A percentile compares a stretch with the other conserved stretches of the same genome.
These are phyloP conservation scores for Hermanozyma aechmeae DNA, from an alignment of 805 yeast species.

Conservation along the genomic window DNA sequence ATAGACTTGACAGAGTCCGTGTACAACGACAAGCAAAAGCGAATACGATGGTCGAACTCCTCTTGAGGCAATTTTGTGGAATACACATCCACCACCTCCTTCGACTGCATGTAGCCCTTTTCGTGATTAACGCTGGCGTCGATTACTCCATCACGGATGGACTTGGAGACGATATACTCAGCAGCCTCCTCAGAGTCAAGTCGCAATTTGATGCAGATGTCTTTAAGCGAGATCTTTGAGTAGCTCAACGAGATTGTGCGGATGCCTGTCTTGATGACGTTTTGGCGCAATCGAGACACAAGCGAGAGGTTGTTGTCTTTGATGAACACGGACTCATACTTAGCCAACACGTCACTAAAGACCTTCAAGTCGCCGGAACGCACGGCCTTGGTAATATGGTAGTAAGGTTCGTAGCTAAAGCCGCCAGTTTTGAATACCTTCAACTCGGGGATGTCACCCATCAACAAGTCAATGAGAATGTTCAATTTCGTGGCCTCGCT, in stretches of 20 bases:
- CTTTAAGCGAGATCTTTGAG: constrained; percentile 83
- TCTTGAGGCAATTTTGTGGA: constrained; percentile 80
- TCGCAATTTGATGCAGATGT: constrained; percentile 85
- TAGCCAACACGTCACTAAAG: constrained; percentile 61
- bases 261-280: constrained; percentile 96
- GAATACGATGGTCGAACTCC: constrained; percentile 87
- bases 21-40: constrained; percentile 82
- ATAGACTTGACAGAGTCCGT: constrained; percentile 89
- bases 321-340: constrained; percentile 53
- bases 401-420: constrained; percentile 74
- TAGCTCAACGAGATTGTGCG: constrained; percentile 87
- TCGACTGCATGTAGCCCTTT: constrained; percentile 83
- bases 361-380: constrained; percentile 81
- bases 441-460: constrained; percentile 95
- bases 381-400: constrained; percentile 83
- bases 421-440: constrained; percentile 57
- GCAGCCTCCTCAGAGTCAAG: constrained; percentile 93
- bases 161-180: constrained; percentile 93
- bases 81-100: constrained; percentile 78
- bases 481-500: constrained; percentile 85
- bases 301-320: constrained; percentile 76
- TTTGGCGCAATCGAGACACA: constrained; percentile 85
- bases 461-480: constrained; percentile 80
- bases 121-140: constrained; percentile 92
- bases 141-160: constrained; percentile 94